These are phyloP conservation scores for Erythrophleum ivorense DNA, from an alignment of 331 rosid species.

Conservation along the genomic window DNA sequence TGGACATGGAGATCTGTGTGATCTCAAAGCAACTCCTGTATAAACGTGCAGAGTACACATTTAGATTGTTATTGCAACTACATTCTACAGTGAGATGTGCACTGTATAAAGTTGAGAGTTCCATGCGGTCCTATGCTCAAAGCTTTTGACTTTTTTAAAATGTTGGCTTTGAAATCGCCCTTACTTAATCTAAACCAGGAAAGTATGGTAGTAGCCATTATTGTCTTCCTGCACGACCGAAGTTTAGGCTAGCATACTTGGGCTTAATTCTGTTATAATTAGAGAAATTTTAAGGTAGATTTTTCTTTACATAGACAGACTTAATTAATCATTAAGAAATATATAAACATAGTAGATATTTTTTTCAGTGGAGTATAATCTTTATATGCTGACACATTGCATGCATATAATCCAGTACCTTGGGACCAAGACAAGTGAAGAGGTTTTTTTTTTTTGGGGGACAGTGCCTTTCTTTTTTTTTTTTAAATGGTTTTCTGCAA, in stretches of 20 bases:
- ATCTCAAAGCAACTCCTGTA: conserved; percentile 41
- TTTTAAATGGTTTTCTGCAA: too few species aligned
- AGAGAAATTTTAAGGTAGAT: not conserved
- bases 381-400: not conserved
- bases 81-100: conserved; percentile 39
- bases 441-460: too few species aligned
- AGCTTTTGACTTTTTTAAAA: not conserved
- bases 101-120: conserved; percentile 35
- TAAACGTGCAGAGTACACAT: conserved; percentile 38
- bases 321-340: not conserved
- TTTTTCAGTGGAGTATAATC: not conserved
- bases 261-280: conserved; percentile 1
- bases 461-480: too few species aligned
- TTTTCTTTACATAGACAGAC: not conserved
- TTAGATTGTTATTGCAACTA: conserved; percentile 40
- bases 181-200: not conserved
- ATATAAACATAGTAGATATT: not conserved
- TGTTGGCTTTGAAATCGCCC: not conserved
- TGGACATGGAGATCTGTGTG: conserved; percentile 37
- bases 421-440: not conserved
- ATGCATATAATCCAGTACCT: not conserved
- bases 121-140: conserved; percentile 2
- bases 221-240: not conserved
- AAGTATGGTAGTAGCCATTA: conserved; percentile 12
- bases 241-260: not conserved